Conservation (phyloP, 768 basidiomycete species). For the Austroboletus festivus region DNA sequence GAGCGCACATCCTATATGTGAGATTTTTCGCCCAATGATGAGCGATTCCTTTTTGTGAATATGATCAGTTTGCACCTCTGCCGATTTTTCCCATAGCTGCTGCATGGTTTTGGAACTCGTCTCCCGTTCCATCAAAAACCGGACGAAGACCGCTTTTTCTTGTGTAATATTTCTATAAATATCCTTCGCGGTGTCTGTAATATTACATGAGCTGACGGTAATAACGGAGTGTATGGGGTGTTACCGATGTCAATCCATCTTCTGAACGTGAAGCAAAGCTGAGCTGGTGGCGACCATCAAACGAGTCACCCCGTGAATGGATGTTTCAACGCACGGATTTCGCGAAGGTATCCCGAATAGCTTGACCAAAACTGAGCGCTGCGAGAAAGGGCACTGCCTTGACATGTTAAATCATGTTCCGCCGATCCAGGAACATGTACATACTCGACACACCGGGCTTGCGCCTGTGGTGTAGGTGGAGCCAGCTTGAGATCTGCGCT, state of each 20-base stretch:
- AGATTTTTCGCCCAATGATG: background rate
- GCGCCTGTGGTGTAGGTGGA: slow-evolving; percentile 20
- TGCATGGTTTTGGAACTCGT: slow-evolving; percentile 28
- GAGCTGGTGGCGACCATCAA: slow-evolving; percentile 46
- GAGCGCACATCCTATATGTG: slow-evolving; percentile 32
- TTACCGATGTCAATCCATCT: slow-evolving; percentile 74
- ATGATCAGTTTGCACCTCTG: slow-evolving; percentile 21
- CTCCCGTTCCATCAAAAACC: slow-evolving; percentile 45
- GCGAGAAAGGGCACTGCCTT: slow-evolving; percentile 60
- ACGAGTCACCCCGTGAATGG: slow-evolving; percentile 2
- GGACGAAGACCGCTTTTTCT: slow-evolving; percentile 53
- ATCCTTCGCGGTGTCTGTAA: slow-evolving; percentile 57
- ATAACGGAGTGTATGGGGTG: slow-evolving; percentile 11
- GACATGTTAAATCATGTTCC: slow-evolving; percentile 3
- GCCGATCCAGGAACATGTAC: slow-evolving; percentile 9
- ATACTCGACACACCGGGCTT: slow-evolving; percentile 54
- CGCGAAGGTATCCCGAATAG: slow-evolving; percentile 79
- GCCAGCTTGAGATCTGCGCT: background rate
- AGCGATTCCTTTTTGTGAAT: background rate
- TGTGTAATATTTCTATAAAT: slow-evolving; percentile 64
- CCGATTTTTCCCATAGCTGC: slow-evolving; percentile 28
- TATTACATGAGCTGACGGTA: slow-evolving; percentile 6
- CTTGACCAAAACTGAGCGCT: slow-evolving; percentile 86
- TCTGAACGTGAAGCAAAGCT: slow-evolving; percentile 72
- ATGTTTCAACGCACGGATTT: slow-evolving; percentile 57